Evolutionary conservation across 805 yeast species (phyloP).

Genomic region (Metschnikowia baotianmanensis): DNA sequence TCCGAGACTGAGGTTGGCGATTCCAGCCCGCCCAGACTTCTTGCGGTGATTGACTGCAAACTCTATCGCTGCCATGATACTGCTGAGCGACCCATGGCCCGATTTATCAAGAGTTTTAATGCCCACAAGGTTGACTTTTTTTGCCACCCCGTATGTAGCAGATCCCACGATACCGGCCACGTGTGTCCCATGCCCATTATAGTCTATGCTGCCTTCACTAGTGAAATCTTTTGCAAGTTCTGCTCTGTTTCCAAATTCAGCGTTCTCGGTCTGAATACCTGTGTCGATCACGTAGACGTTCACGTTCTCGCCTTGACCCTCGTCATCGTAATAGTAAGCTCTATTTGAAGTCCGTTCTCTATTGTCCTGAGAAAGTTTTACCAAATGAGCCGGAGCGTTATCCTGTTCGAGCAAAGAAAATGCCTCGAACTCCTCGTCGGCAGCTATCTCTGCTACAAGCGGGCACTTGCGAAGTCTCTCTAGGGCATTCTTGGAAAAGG

Average conservation of each 20-base stretch:
- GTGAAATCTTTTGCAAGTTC: constrained; percentile 17
- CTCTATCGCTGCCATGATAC: constrained; percentile 65
- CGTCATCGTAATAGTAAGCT: constrained; percentile 48
- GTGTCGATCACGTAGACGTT: constrained; percentile 21
- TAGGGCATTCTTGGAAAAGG: constrained; percentile 48
- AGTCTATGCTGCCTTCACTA: constrained; percentile 26
- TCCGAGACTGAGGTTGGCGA: constrained; percentile 81
- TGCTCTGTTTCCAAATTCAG: constrained; percentile 17
- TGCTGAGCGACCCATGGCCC: constrained; percentile 72
- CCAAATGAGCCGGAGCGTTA: constrained; percentile 64
- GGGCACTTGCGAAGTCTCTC: constrained; percentile 55
- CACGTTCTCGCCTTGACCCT: constrained; percentile 42
- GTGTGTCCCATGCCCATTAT: constrained; percentile 58
- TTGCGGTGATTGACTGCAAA: constrained; percentile 61
- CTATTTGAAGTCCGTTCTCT: constrained; percentile 21
- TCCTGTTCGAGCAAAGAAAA: constrained; percentile 44
- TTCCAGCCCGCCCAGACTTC: constrained; percentile 40
- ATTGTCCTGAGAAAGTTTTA: constrained; percentile 51
- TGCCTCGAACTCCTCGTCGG: constrained; percentile 61
- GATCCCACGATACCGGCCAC: constrained; percentile 56
- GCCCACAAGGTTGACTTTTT: constrained; percentile 44
- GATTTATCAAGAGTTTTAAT: constrained; percentile 66
- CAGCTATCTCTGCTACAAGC: constrained; percentile 63
- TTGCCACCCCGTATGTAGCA: constrained; percentile 51
- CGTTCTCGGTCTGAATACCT: constrained; percentile 14